Conservation (phyloP, 2,329 filamentous ascomycete genomes). For the Cercospora sp. region DNA sequence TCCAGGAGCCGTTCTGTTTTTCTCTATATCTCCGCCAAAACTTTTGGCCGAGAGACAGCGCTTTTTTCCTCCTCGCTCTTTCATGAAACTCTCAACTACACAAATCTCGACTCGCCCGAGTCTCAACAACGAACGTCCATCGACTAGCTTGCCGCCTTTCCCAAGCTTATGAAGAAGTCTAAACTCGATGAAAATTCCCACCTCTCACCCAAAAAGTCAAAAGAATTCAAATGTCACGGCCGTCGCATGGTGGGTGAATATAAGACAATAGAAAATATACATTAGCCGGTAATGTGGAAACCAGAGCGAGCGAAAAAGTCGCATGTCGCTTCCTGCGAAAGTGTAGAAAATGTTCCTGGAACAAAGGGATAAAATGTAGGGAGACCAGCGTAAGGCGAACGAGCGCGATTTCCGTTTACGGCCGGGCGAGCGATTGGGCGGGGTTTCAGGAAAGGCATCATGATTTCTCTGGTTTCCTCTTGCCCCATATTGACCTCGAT, state of each 20-base stretch:
- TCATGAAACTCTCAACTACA: not conserved
- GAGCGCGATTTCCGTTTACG: not conserved
- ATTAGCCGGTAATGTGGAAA: slow-evolving; percentile 14
- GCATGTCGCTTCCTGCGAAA: not conserved
- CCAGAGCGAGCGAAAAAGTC: not conserved
- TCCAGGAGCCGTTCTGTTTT: not conserved
- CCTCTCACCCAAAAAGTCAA: not conserved
- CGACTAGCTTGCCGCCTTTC: not conserved
- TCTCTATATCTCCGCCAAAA: not conserved
- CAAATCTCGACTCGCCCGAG: not conserved
- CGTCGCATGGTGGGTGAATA: not conserved
- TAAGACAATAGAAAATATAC: slow-evolving; percentile 15
- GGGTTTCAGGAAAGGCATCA: not conserved
- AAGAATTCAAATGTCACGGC: slow-evolving; percentile 1
- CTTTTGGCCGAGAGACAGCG: not conserved
- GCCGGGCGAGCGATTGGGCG: not conserved
- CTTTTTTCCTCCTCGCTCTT: not conserved
- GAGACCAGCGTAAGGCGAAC: not conserved
- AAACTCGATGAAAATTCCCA: not conserved
- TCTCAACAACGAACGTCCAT: not conserved
- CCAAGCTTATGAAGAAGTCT: not conserved
- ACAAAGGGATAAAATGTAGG: not conserved
- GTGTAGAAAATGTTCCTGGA: not conserved
- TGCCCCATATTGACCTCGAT: slow-evolving; percentile 25
- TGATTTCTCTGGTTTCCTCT: slow-evolving; percentile 20